Base-by-base conservation (phyloP, 2,329 filamentous ascomycete genomes). In the Hymenoscyphus salicellus region DNA sequence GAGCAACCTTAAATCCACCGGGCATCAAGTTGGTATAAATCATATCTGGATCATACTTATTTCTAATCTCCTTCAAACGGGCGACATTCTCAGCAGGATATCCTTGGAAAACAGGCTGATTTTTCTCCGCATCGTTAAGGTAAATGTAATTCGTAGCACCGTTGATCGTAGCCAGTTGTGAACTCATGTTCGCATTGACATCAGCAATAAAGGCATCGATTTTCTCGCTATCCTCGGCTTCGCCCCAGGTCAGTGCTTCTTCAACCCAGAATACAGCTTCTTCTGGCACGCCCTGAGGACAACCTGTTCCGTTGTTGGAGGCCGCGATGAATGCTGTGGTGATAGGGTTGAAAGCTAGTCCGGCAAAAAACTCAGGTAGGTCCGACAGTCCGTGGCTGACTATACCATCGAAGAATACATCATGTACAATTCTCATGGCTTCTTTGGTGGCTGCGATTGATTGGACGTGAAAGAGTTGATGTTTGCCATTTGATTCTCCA, bases 181-280 rank as follows among this genome's bases (percentile, higher is more conserved):
- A 36, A 11, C 61, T 66, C 20, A 69, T 69, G 36, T 66, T 67
- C 16, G 63, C 64, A 52, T 68, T 66, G 20, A 65, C 59, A 33
- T 30, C 36, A 17, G 61, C 23, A 49, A 63, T n/a, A 23, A 65
- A 68, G 16, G 59, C 59, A 7, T 70, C 58, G 28, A 71, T 64
- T 1, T 36, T 55, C 1, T 58, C 60, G 36, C 60, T 33, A 62
- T 67, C 66, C 0, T 52, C 58, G 2, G 59, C 33, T 55, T 68
- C 61, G 3, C 49, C 60, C 69, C 68, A 71, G 2, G 62, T 64
- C 20, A 68, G 8, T 26, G 60, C 33, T 49, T 69, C 57, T 59
- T 66, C 67, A n/a, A 64, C 61, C 68, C 67, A 69, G 62, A 68
- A 66, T 2, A 64, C 32, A 14, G 69, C 59, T n/a, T 64, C 61